phyloP scores from a whole-genome alignment of 495 filamentous ascomycete genomes.

The Neurospora sp. region DNA sequence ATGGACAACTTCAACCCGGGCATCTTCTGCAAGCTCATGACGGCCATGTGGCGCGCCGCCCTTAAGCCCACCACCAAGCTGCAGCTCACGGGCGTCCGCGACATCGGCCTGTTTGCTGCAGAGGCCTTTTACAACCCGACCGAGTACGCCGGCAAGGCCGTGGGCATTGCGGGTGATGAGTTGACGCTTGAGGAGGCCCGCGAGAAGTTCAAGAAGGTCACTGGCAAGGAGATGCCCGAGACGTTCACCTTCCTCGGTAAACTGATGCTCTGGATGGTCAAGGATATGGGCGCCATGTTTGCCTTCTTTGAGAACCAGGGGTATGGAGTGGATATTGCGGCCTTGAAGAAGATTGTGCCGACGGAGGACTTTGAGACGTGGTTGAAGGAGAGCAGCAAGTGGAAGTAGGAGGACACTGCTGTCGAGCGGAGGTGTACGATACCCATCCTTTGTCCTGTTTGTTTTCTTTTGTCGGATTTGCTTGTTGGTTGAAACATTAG shows the following conservation, averaged over 20 bases:
- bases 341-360: constrained; percentile 39
- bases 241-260: constrained; percentile 34
- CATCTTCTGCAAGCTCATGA: constrained; percentile 48
- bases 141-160: constrained; percentile 19
- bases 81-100: constrained; percentile 46
- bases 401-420: neutral
- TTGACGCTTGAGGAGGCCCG: constrained; percentile 26
- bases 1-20: constrained; percentile 48
- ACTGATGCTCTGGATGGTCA: constrained; percentile 33
- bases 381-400: constrained; percentile 47
- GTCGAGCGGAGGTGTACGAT: neutral
- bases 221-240: constrained; percentile 38
- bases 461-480: no score
- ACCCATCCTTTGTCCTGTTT: neutral
- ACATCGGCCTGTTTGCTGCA: constrained; percentile 56
- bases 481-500: neutral
- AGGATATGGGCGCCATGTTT: constrained; percentile 52
- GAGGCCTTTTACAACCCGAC: constrained; percentile 38
- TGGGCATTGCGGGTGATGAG: constrained; percentile 22
- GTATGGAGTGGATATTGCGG: constrained; percentile 48
- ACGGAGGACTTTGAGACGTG: constrained; percentile 50
- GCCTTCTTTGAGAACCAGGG: constrained; percentile 52
- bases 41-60: constrained; percentile 35
- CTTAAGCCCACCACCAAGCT: constrained; percentile 36
- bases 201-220: constrained; percentile 38